Evolutionary conservation across 306 rosid genomes (phyloP).

Genomic region (Quercus cerris): DNA sequence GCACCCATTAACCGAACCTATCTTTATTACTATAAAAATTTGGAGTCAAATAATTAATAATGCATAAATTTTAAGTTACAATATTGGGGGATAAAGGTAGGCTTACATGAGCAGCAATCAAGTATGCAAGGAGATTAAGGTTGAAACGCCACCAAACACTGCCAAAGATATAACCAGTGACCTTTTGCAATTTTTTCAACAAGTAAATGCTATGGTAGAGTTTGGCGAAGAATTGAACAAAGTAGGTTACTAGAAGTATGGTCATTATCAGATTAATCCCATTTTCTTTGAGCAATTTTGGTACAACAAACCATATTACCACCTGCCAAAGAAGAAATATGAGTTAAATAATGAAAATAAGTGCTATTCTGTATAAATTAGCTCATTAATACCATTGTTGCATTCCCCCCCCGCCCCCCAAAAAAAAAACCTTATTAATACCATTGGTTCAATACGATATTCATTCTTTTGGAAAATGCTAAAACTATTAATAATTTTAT

Average conservation of each 20-base stretch:
- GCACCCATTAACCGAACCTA: too few species aligned
- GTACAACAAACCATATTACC: slow-evolving; percentile 26
- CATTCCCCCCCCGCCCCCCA: too few species aligned
- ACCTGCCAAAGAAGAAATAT: neutral
- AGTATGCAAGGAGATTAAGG: slow-evolving; percentile 32
- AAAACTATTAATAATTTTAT: too few species aligned
- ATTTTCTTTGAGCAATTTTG: slow-evolving; percentile 25
- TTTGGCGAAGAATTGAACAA: slow-evolving; percentile 32
- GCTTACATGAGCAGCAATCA: slow-evolving; percentile 34
- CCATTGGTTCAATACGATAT: too few species aligned
- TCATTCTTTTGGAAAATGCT: too few species aligned
- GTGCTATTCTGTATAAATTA: neutral
- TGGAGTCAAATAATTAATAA: neutral
- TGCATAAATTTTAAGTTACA: too few species aligned
- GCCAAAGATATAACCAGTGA: slow-evolving; percentile 43
- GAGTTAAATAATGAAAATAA: neutral
- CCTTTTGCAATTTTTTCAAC: slow-evolving; percentile 29
- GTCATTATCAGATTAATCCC: slow-evolving; percentile 12
- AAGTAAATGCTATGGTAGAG: slow-evolving; percentile 29
- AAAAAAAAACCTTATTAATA: neutral
- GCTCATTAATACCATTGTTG: neutral
- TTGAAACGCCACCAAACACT: slow-evolving; percentile 36
- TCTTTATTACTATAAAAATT: neutral
- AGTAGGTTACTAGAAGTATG: slow-evolving; percentile 21
- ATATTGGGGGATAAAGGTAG: neutral